phyloP scores from a whole-genome alignment of 208 protist species.

The Leishmania tropica region DNA sequence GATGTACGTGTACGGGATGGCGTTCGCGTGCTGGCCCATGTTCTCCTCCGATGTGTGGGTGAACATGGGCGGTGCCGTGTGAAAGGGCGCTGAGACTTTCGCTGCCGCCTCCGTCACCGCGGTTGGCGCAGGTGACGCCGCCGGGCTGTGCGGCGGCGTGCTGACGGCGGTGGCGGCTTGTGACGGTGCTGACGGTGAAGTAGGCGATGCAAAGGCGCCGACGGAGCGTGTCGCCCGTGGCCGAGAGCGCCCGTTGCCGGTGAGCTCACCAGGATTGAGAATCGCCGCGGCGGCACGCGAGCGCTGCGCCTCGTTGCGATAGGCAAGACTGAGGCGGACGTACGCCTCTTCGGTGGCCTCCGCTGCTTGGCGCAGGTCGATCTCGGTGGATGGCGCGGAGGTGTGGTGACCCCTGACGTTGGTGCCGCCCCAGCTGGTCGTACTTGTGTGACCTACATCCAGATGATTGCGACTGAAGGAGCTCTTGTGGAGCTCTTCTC shows the following conservation, averaged over 20 bases:
- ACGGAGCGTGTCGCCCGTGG: background rate
- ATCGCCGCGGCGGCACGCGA: conserved; percentile 22
- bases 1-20: conserved; percentile 28
- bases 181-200: background rate
- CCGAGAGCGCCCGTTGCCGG: background rate
- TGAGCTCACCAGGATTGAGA: conserved; percentile 1
- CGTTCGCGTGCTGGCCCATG: conserved; percentile 26
- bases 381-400: conserved; percentile 10
- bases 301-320: conserved; percentile 26
- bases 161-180: background rate
- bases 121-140: background rate
- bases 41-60: conserved; percentile 18
- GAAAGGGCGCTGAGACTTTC: conserved; percentile 13
- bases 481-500: conserved; percentile 18
- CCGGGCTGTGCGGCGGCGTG: background rate
- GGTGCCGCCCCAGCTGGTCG: background rate
- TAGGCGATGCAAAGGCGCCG: background rate
- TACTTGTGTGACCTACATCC: background rate
- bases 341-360: conserved; percentile 25
- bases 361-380: conserved; percentile 19
- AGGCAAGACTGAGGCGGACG: conserved; percentile 30
- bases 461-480: background rate
- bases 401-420: background rate
- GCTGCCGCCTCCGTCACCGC: background rate
- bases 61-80: conserved; percentile 24